These are phyloP conservation scores for Trichoderma virens DNA, from an alignment of 495 filamentous ascomycete genomes.

Conservation along the genomic window DNA sequence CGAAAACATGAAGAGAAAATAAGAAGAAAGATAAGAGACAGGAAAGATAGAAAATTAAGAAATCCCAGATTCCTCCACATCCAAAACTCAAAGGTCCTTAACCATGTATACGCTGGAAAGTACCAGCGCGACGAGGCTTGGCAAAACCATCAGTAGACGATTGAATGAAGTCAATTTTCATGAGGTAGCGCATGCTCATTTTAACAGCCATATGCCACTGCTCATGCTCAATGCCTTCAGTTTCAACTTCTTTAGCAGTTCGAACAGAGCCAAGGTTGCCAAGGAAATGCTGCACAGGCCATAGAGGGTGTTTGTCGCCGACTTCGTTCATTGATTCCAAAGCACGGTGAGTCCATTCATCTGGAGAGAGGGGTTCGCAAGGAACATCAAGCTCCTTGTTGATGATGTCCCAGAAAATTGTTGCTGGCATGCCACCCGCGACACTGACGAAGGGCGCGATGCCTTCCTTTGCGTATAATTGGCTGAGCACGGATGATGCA, in stretches of 20 bases:
- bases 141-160: not conserved
- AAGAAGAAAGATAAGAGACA: not conserved
- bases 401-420: constrained; percentile 3
- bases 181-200: constrained; percentile 3
- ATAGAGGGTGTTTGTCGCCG: constrained; percentile 6
- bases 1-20: not conserved
- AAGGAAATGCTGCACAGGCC: constrained; percentile 10
- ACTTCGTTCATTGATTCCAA: constrained; percentile 4
- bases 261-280: not conserved
- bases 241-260: not conserved
- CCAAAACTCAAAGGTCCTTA: not conserved
- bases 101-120: not conserved
- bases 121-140: not conserved
- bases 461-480: not conserved
- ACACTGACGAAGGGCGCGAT: not conserved
- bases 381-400: constrained; percentile 7
- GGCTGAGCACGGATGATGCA: not conserved
- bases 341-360: constrained; percentile 5
- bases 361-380: not conserved
- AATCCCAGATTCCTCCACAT: not conserved
- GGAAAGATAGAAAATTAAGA: not conserved
- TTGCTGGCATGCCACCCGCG: not conserved
- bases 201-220: not conserved
- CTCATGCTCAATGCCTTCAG: not conserved
- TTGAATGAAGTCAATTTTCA: not conserved